Percentiles rank a stretch among this genome's conserved stretches.
These are phyloP conservation scores for Cryptosporidium sp. DNA, from an alignment of 169 alveolate genomes.

Conservation along the genomic window DNA sequence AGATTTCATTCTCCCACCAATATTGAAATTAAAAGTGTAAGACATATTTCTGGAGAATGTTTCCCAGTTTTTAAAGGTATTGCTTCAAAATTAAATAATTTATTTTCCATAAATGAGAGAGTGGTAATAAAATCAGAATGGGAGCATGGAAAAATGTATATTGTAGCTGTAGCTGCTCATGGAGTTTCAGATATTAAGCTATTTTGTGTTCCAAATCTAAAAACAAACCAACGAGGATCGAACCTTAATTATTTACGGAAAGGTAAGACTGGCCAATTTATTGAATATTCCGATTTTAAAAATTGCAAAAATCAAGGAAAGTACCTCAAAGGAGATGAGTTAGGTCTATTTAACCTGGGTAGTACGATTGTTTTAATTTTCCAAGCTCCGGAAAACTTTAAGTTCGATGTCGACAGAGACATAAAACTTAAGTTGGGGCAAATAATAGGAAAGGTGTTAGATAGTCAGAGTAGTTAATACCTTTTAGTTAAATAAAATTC, in stretches of 20 bases:
- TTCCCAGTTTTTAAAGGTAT: conserved; percentile 81
- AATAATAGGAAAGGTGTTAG: conserved; percentile 17
- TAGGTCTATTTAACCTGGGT: conserved; percentile 90
- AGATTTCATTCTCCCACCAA: conserved; percentile 90
- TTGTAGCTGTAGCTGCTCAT: conserved; percentile 90
- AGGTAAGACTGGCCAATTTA: conserved; percentile 13
- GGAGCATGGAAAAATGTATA: conserved; percentile 85
- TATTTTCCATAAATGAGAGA: conserved; percentile 89
- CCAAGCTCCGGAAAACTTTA: conserved; percentile 85
- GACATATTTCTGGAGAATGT: conserved; percentile 89
- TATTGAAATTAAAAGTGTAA: conserved; percentile 80
- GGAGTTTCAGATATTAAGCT: conserved; percentile 90
- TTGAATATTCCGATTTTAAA: conserved; percentile 51
- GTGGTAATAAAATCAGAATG: conserved; percentile 88
- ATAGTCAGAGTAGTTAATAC: not conserved
- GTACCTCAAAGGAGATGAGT: conserved; percentile 86
- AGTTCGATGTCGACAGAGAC: conserved; percentile 82
- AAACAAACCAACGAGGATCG: conserved; percentile 79
- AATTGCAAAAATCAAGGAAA: conserved; percentile 72
- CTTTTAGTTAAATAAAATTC: not conserved
- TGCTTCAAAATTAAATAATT: conserved; percentile 80
- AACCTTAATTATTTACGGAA: conserved; percentile 77
- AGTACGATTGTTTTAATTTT: conserved; percentile 87
- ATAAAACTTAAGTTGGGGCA: conserved; percentile 80
- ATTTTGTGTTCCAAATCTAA: conserved; percentile 80